These are phyloP conservation scores for Chaetomium strumarium DNA, from an alignment of 2,329 filamentous ascomycete species.

Conservation along the genomic window DNA sequence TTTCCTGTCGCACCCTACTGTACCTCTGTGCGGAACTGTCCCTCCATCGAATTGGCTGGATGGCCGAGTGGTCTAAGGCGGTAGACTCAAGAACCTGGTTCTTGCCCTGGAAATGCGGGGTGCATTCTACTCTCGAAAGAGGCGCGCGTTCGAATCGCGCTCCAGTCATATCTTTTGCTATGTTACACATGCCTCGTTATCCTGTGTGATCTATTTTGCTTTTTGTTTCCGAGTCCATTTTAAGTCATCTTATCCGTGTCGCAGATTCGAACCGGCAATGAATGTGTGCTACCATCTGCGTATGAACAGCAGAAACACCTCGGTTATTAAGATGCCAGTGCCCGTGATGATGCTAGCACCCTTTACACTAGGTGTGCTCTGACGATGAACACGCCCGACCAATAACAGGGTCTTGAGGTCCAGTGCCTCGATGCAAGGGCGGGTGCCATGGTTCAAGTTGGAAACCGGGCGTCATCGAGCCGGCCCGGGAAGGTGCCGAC, in stretches of 20 bases:
- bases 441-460: conserved; percentile 4
- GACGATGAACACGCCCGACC: not conserved
- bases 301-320: too few relatives aligned
- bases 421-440: not conserved
- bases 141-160: conserved; percentile 27
- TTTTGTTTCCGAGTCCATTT: too few relatives aligned
- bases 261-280: too few relatives aligned
- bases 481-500: conserved; percentile 1
- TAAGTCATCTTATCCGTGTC: too few relatives aligned
- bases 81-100: conserved; percentile 24
- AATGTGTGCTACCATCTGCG: too few relatives aligned
- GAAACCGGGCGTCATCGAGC: not conserved
- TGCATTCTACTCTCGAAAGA: conserved; percentile 25
- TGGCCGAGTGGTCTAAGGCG: conserved; percentile 27
- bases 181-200: not conserved
- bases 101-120: conserved; percentile 15
- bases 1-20: not conserved
- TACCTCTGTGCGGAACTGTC: not conserved
- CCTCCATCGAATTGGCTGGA: conserved; percentile 17
- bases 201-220: not conserved
- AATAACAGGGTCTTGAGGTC: not conserved
- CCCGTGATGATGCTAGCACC: not conserved
- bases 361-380: not conserved
- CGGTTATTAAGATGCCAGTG: too few relatives aligned
- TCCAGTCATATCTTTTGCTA: conserved; percentile 21